Percentiles rank a stretch among this genome's conserved stretches.
Conservation (phyloP, 2,329 filamentous ascomycete genomes). For the Fusarium piperis region DNA sequence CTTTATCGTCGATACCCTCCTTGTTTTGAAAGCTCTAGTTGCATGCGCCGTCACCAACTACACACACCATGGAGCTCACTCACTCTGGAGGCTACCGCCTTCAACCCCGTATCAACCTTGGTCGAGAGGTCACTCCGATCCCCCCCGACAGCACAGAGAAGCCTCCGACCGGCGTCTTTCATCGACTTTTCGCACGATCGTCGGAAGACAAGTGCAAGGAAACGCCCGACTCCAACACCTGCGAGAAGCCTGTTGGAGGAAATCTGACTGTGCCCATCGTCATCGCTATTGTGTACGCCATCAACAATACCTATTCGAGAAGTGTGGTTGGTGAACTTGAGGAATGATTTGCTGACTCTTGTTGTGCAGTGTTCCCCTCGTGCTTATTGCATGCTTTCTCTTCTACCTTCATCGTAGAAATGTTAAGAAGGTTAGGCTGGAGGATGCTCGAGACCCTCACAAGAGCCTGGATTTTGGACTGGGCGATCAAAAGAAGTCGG, state of each 20-base stretch:
- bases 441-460: slow-evolving; percentile 88
- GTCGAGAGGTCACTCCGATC: slow-evolving; percentile 18
- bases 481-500: slow-evolving; percentile 56
- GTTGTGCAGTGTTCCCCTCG: slow-evolving; percentile 75
- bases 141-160: slow-evolving; percentile 6
- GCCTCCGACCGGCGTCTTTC: slow-evolving; percentile 23
- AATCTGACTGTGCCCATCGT: slow-evolving; percentile 72
- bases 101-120: slow-evolving; percentile 42
- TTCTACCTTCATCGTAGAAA: slow-evolving; percentile 83
- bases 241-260: slow-evolving; percentile 68
- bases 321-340: background rate
- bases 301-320: background rate
- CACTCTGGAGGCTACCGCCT: slow-evolving; percentile 35
- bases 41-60: slow-evolving; percentile 16
- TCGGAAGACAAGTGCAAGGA: slow-evolving; percentile 32
- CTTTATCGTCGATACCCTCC: slow-evolving; percentile 9
- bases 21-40: slow-evolving; percentile 16
- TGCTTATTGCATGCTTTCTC: slow-evolving; percentile 72
- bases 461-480: slow-evolving; percentile 94
- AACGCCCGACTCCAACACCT: slow-evolving; percentile 51
- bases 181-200: slow-evolving; percentile 31
- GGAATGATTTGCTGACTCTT: slow-evolving; percentile 28
- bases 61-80: slow-evolving; percentile 32
- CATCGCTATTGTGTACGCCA: slow-evolving; percentile 75
- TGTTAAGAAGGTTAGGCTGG: slow-evolving; percentile 73